A percentile compares a stretch with the other conserved stretches of the same genome.
Conservation (phyloP, 345 rosid genomes). For the Citrus mangshanensis region DNA sequence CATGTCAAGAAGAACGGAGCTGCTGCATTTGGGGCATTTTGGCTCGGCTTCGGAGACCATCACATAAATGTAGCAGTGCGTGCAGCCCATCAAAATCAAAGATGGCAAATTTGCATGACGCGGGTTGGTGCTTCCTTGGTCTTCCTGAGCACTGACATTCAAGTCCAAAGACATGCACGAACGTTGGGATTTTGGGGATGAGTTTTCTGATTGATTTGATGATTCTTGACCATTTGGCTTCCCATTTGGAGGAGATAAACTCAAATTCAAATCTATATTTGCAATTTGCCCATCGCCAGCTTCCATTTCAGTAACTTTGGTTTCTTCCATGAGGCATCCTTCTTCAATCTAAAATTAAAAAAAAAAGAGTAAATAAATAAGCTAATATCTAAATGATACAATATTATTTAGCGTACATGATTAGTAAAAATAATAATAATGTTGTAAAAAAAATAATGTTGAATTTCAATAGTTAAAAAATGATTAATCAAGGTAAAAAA, state of each 20-base stretch:
- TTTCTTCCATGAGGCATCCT: background rate
- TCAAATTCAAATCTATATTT: background rate
- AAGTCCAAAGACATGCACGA: constrained; percentile 14
- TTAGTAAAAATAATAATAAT: background rate
- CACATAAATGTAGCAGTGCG: constrained; percentile 26
- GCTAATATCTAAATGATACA: background rate
- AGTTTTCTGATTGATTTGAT: background rate
- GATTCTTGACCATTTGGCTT: background rate
- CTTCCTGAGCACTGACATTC: background rate
- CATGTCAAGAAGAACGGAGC: constrained; percentile 13
- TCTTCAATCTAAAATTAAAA: background rate
- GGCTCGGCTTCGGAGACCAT: constrained; percentile 32
- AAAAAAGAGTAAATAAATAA: background rate
- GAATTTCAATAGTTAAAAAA: background rate
- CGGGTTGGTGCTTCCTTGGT: background rate
- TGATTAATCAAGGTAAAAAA: background rate
- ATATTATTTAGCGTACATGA: background rate
- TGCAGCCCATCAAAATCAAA: constrained; percentile 33
- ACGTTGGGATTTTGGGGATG: constrained; percentile 3
- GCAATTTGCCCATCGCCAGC: background rate
- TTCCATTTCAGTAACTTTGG: background rate
- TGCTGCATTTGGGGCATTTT: constrained; percentile 30
- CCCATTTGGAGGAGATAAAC: background rate
- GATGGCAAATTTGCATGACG: background rate
- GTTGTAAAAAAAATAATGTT: background rate